phyloP scores from a whole-genome alignment of 2,329 filamentous ascomycete genomes.

The Aureobasidium sp. region DNA sequence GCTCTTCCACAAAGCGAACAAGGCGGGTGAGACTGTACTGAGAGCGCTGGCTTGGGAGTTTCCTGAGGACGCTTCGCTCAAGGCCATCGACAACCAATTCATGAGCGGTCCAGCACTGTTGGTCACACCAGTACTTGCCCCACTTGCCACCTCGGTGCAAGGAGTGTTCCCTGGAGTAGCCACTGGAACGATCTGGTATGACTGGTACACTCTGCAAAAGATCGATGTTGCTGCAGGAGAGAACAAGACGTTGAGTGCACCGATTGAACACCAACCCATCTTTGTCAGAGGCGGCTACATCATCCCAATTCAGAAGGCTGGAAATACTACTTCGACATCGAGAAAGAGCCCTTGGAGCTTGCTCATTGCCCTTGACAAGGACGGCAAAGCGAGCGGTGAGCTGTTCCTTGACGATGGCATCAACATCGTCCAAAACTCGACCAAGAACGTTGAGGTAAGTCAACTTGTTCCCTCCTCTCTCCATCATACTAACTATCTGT shows the following conservation, averaged over 20 bases:
- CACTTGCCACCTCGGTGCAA: conserved; percentile 21
- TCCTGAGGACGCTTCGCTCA: conserved; percentile 22
- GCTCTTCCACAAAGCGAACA: conserved; percentile 24
- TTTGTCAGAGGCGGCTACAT: conserved; percentile 23
- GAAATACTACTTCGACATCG: conserved; percentile 22
- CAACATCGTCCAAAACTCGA: conserved; percentile 22
- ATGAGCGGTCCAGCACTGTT: conserved; percentile 24
- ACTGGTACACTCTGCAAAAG: conserved; percentile 23
- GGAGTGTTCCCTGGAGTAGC: conserved; percentile 25
- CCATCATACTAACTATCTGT: not conserved
- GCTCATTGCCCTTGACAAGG: conserved; percentile 23
- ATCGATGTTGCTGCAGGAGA: conserved; percentile 20
- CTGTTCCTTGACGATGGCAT: conserved; percentile 26
- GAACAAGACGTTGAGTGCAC: conserved; percentile 24
- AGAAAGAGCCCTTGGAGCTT: conserved; percentile 22
- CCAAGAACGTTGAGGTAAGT: conserved; percentile 21
- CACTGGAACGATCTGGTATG: conserved; percentile 24
- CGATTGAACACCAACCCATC: conserved; percentile 22
- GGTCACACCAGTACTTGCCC: conserved; percentile 23
- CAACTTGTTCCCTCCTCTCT: not conserved
- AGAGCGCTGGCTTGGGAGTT: conserved; percentile 25
- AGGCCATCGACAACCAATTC: conserved; percentile 24
- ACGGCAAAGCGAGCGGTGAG: conserved; percentile 19
- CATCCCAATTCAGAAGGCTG: conserved; percentile 22
- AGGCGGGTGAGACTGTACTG: conserved; percentile 21